Percentiles rank a stretch among this genome's conserved stretches.
phyloP scores from a whole-genome alignment of 2,329 filamentous ascomycete genomes.

The Nemania sp. region DNA sequence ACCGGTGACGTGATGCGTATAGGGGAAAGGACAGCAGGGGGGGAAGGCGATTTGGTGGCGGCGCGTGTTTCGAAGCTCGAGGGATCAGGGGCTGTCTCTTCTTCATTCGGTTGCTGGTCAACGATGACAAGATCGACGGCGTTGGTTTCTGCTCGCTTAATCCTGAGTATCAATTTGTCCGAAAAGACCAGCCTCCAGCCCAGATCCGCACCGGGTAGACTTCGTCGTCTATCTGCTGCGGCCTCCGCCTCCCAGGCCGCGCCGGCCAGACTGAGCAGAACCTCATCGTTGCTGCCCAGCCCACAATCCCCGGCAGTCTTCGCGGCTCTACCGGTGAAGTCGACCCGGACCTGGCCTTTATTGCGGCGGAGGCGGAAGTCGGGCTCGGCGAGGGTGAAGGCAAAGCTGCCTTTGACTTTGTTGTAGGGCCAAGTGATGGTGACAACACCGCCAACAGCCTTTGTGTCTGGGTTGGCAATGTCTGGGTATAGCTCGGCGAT shows the following conservation, averaged over 20 bases:
- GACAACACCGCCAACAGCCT: conserved; percentile 68
- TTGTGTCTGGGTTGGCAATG: conserved; percentile 45
- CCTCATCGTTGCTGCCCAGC: conserved; percentile 77
- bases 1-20: conserved; percentile 27
- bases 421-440: conserved; percentile 93
- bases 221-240: conserved; percentile 47
- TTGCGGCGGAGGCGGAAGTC: conserved; percentile 78
- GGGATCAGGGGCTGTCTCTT: conserved; percentile 1
- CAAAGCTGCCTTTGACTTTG: conserved; percentile 70
- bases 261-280: conserved; percentile 70
- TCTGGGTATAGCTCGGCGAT: conserved; percentile 60
- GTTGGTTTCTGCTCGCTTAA: conserved; percentile 51
- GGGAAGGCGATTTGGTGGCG: neutral
- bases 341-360: conserved; percentile 79
- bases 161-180: conserved; percentile 50
- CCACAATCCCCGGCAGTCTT: conserved; percentile 67
- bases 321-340: conserved; percentile 72
- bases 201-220: conserved; percentile 53
- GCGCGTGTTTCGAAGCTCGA: neutral
- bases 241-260: conserved; percentile 65
- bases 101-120: conserved; percentile 45
- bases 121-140: conserved; percentile 57
- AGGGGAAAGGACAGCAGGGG: neutral
- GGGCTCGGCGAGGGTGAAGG: conserved; percentile 80
- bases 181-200: conserved; percentile 63